phyloP scores from a whole-genome alignment of 2,329 filamentous ascomycete species.

The Celoporthe dispersa region DNA sequence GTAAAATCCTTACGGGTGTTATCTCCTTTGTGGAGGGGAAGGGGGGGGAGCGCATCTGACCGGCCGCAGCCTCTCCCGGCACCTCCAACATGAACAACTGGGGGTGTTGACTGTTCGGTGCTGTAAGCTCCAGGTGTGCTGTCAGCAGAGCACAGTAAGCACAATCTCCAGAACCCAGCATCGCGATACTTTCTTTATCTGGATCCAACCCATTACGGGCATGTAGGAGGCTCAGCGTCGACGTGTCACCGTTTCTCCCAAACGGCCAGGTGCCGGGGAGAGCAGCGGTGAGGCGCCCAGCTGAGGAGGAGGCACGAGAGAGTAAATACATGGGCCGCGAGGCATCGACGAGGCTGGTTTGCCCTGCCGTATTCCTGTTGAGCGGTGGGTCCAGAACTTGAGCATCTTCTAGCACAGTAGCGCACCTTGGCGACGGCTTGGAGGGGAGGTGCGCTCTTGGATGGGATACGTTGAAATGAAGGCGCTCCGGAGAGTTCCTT shows the following conservation, averaged over 20 bases:
- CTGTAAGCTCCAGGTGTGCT: neutral
- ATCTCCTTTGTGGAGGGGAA: neutral
- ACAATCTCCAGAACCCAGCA: neutral
- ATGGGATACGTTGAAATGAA: neutral
- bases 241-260: neutral
- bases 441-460: neutral
- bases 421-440: neutral
- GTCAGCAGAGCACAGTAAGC: conserved; percentile 8
- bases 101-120: neutral
- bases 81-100: neutral
- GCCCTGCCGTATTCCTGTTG: neutral
- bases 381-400: neutral
- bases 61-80: conserved; percentile 1
- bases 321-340: neutral
- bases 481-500: neutral
- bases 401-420: neutral
- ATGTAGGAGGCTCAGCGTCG: neutral
- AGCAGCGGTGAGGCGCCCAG: neutral
- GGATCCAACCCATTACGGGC: neutral
- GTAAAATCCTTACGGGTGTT: neutral
- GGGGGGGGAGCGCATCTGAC: neutral
- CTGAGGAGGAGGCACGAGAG: neutral
- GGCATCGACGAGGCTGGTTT: neutral
- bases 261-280: neutral
- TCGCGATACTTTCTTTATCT: neutral